Base-by-base conservation (phyloP, 352 stramenopile genomes). In the Pythium dissotocum region DNA sequence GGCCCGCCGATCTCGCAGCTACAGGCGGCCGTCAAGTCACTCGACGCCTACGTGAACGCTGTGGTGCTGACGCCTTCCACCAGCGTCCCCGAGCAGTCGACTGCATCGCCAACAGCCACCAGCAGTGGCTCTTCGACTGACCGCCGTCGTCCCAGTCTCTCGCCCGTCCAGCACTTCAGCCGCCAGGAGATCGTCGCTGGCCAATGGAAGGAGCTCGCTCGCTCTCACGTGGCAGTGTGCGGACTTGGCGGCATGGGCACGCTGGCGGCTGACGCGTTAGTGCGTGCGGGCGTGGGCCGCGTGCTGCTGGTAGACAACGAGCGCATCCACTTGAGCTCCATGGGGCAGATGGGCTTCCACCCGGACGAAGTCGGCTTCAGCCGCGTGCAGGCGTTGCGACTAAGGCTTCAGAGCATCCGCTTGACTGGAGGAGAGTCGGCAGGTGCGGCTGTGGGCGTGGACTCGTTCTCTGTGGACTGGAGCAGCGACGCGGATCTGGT, bases 1-100 rank as follows among this genome's bases (percentile, higher is more conserved):
- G 74, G 77, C 9, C 74, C 77, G 36, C 74, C 74, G 36, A 75
- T 84, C 63, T 61, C 69, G 48, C 75, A 80, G 61, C 68, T 82
- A 2, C 77, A 82, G 49, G 75, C 69, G 4, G 77, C 77, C 18
- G 66, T 77, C 40, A 69, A 68, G 18, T 69, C 70, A n/a, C 73
- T 82, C 10, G 72, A 82, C 10, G 58, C 66, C n/a, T 79, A 76
- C 49, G 75, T 82, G 48, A 75, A 74, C 24, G 38, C 65, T 42
- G 51, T 69, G 6, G 62, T 80, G 10, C 69, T 61, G 1, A 5
- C 58, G 6, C 18, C 33, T 2, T 9, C 60, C 10, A 28, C 32
- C 48, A 42, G 55, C 35, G 32, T 26, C 13, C 26, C 61, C 5
- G 13, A n/a, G 8, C 16, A 58, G 24, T 2, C 51, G 10, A 46